These are phyloP conservation scores for Syzygium aromaticum DNA, from an alignment of 345 rosid genomes.

Conservation along the genomic window DNA sequence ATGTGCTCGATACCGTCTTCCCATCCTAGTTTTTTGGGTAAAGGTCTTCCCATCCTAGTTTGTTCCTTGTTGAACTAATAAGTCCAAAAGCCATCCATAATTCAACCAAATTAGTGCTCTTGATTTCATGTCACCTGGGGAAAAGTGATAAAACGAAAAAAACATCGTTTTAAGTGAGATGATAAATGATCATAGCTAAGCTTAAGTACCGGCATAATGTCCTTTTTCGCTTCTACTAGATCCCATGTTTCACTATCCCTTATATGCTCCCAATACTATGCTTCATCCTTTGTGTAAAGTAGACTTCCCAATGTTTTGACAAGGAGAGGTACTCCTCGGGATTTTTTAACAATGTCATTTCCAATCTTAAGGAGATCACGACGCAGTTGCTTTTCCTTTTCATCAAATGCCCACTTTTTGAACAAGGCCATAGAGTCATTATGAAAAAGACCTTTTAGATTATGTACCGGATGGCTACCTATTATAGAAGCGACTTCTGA, in stretches of 20 bases:
- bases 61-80: not conserved
- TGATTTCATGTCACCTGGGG: not conserved
- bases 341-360: not conserved
- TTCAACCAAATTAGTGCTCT: accelerated
- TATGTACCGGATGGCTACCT: accelerated
- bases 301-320: not conserved
- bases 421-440: not conserved
- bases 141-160: not conserved
- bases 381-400: not conserved
- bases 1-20: not conserved
- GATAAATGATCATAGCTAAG: not conserved
- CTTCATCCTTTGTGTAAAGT: not conserved
- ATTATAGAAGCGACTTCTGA: accelerated
- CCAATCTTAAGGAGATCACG: not conserved
- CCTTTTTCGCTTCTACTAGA: not conserved
- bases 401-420: not conserved
- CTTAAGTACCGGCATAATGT: not conserved
- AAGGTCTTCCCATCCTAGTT: too few relatives aligned
- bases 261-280: not conserved
- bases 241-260: not conserved
- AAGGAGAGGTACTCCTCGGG: not conserved
- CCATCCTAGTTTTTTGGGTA: too few relatives aligned
- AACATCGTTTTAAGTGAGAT: not conserved
- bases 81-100: not conserved
- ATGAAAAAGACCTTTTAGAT: not conserved